A percentile compares a stretch with the other conserved stretches of the same genome.
These are phyloP conservation scores for Exophiala xenobiotica DNA, from an alignment of 2,329 filamentous ascomycete species.

Conservation along the genomic window DNA sequence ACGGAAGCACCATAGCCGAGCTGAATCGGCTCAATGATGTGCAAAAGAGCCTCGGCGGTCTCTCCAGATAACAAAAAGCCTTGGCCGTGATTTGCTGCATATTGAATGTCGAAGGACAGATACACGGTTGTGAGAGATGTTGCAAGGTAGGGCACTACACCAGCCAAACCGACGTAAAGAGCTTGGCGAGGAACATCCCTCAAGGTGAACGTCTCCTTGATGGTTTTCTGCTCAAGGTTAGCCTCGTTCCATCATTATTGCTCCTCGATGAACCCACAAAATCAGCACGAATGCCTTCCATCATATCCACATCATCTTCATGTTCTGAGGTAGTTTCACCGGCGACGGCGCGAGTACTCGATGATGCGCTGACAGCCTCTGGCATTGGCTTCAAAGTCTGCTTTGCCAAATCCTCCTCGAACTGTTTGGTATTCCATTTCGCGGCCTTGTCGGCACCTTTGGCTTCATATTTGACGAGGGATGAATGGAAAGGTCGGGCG, in stretches of 20 bases:
- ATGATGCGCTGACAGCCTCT: conserved; percentile 60
- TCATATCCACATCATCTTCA: conserved; percentile 50
- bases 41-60: conserved; percentile 69
- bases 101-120: conserved; percentile 79
- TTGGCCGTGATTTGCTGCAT: conserved; percentile 59
- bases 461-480: conserved; percentile 50
- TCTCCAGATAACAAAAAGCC: conserved; percentile 67
- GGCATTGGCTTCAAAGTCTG: conserved; percentile 61
- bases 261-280: conserved; percentile 51
- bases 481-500: conserved; percentile 48
- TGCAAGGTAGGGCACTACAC: conserved; percentile 79
- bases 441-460: conserved; percentile 29
- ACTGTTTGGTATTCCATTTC: conserved; percentile 36
- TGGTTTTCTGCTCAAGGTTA: conserved; percentile 51
- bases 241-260: neutral
- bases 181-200: conserved; percentile 65
- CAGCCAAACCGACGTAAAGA: conserved; percentile 68
- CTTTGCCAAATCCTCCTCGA: conserved; percentile 53
- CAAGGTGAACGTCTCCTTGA: conserved; percentile 69
- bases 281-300: conserved; percentile 54
- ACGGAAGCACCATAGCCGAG: conserved; percentile 86
- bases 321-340: conserved; percentile 38
- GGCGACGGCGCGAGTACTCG: conserved; percentile 54
- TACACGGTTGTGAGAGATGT: conserved; percentile 82
- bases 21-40: conserved; percentile 80